Evolutionary conservation across 2,329 filamentous ascomycete species (phyloP).

Genomic region (Claviceps digitariae): DNA sequence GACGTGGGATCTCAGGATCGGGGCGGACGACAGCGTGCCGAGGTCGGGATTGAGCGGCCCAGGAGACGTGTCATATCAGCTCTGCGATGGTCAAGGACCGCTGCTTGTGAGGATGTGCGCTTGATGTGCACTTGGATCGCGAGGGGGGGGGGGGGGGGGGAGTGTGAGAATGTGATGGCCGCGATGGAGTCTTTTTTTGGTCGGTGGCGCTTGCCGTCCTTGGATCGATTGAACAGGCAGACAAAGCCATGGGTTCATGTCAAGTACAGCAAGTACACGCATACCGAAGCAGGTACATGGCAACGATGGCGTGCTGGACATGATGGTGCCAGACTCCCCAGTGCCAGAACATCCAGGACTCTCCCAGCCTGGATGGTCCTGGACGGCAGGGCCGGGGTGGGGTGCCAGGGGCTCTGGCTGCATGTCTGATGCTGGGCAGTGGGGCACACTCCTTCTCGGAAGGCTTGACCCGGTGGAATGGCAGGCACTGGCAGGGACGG

Average conservation of each 20-base stretch:
- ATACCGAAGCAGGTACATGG: not conserved
- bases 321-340: too few species aligned
- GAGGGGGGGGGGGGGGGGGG: not conserved
- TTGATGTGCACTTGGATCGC: not conserved
- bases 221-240: not conserved
- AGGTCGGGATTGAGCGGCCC: constrained; percentile 8
- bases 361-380: not conserved
- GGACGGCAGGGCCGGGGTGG: not conserved
- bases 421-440: not conserved
- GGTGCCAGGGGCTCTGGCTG: not conserved
- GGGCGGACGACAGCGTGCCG: constrained; percentile 13
- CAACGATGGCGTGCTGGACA: not conserved
- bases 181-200: not conserved
- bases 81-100: constrained; percentile 14
- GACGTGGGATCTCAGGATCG: constrained; percentile 12
- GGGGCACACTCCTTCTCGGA: not conserved
- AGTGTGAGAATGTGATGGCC: not conserved
- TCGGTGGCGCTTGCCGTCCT: constrained; percentile 6
- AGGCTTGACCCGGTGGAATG: constrained; percentile 1
- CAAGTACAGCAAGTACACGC: not conserved
- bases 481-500: not conserved
- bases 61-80: constrained; percentile 23
- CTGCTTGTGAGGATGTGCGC: constrained; percentile 9
- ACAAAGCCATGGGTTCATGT: not conserved
- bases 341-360: too few species aligned